Percentiles rank a stretch among this genome's conserved stretches.
Evolutionary conservation across 2,329 filamentous ascomycete species (phyloP).

Genomic region (Ophiostoma ulmi): DNA sequence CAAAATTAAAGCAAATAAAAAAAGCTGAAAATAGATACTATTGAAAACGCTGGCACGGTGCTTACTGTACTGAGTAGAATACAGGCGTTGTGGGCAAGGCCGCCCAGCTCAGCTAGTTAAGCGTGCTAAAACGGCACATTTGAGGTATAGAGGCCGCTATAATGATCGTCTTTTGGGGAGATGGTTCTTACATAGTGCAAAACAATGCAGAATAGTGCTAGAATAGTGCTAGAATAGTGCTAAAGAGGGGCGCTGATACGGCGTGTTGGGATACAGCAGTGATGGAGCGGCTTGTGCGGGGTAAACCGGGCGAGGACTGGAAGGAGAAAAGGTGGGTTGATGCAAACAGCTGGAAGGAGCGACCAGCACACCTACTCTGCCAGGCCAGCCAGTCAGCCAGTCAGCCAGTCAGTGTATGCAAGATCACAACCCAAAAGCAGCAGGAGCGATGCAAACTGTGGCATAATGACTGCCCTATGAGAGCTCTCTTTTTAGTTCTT

Average conservation of each 20-base stretch:
- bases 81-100: not conserved
- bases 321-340: constrained; percentile 8
- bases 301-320: not conserved
- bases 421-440: not conserved
- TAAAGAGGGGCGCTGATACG: constrained; percentile 7
- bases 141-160: not conserved
- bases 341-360: constrained; percentile 11
- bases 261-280: not conserved
- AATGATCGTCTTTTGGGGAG: not conserved
- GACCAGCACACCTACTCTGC: not conserved
- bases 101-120: not conserved
- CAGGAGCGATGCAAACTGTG: not conserved
- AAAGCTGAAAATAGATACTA: not conserved
- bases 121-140: not conserved
- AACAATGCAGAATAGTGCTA: not conserved
- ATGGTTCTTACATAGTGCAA: not conserved
- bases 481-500: not conserved
- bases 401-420: not conserved
- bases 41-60: not conserved
- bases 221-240: not conserved
- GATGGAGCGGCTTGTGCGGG: constrained; percentile 16
- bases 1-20: constrained; percentile 12
- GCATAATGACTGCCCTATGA: not conserved
- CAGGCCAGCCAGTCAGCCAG: not conserved
- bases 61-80: not conserved